Conservation (phyloP, 768 basidiomycete species). For the Russula olivacea region DNA sequence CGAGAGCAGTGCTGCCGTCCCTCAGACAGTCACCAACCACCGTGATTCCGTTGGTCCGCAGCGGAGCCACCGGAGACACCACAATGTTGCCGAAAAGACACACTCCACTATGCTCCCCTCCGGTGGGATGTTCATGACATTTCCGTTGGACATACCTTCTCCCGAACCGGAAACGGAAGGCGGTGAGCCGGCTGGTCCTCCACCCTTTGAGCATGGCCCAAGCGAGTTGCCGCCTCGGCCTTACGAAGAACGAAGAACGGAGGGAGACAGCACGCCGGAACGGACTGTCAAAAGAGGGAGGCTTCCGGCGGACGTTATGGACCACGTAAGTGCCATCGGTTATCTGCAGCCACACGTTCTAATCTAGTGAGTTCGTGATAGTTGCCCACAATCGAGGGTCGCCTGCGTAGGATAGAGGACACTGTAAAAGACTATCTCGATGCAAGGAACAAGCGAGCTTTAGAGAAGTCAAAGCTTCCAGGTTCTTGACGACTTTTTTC, state of each 20-base stretch:
- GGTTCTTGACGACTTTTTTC: neutral
- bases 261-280: conserved; percentile 9
- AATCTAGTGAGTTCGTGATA: neutral
- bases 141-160: conserved; percentile 23
- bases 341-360: neutral
- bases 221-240: conserved; percentile 22
- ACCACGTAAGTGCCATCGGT: conserved; percentile 8
- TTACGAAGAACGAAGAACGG: conserved; percentile 5
- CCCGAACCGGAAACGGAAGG: conserved; percentile 15
- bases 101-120: conserved; percentile 24
- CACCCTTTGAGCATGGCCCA: conserved; percentile 22
- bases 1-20: conserved; percentile 2
- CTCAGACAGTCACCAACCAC: conserved; percentile 5
- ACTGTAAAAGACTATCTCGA: conserved; percentile 18
- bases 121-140: conserved; percentile 25
- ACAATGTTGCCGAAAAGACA: conserved; percentile 23
- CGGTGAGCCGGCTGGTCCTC: conserved; percentile 11
- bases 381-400: conserved; percentile 22
- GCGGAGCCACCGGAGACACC: conserved; percentile 19
- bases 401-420: conserved; percentile 21
- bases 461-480: conserved; percentile 21
- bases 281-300: conserved; percentile 15
- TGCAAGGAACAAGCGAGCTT: conserved; percentile 21
- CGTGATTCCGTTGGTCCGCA: conserved; percentile 17
- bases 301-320: conserved; percentile 21